phyloP scores from a whole-genome alignment of 2,329 filamentous ascomycete species.

The Thelonectria blattea region DNA sequence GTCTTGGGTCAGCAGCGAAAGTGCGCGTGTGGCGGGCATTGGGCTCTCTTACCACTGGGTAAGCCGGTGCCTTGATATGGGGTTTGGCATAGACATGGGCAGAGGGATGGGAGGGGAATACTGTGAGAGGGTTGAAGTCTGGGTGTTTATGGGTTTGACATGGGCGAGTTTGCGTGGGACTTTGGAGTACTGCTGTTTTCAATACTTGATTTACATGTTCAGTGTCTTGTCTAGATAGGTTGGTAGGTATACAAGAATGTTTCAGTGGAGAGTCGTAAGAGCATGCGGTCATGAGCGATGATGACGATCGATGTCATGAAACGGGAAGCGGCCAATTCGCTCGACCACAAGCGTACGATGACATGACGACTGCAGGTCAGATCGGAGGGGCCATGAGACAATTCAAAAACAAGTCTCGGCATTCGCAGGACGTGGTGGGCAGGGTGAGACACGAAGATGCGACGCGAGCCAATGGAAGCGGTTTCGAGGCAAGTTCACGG shows the following conservation, averaged over 20 bases:
- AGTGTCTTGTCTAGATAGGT: too few relatives aligned
- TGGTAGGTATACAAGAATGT: too few relatives aligned
- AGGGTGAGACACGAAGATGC: not conserved
- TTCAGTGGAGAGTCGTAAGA: too few relatives aligned
- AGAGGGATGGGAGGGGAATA: too few relatives aligned
- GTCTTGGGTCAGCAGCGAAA: conserved; percentile 60
- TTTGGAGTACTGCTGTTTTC: too few relatives aligned
- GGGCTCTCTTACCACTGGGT: conserved; percentile 52
- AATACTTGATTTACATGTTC: too few relatives aligned
- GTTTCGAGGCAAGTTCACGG: not conserved
- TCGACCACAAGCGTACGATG: not conserved
- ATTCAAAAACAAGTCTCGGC: not conserved
- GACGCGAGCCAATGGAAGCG: too few relatives aligned
- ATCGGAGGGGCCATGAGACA: not conserved
- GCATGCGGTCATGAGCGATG: too few relatives aligned
- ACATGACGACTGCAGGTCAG: not conserved
- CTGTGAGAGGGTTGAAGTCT: too few relatives aligned
- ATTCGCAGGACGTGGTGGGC: not conserved
- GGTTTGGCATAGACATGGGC: not conserved
- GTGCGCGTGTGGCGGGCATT: conserved; percentile 61
- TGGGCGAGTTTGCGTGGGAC: too few relatives aligned
- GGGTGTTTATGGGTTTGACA: not conserved
- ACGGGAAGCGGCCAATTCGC: too few relatives aligned
- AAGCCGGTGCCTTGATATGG: conserved; percentile 28
- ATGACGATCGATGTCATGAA: too few relatives aligned